phyloP scores from a whole-genome alignment of 1,139 yeast genomes.

The Meyerozyma elateridarum region DNA sequence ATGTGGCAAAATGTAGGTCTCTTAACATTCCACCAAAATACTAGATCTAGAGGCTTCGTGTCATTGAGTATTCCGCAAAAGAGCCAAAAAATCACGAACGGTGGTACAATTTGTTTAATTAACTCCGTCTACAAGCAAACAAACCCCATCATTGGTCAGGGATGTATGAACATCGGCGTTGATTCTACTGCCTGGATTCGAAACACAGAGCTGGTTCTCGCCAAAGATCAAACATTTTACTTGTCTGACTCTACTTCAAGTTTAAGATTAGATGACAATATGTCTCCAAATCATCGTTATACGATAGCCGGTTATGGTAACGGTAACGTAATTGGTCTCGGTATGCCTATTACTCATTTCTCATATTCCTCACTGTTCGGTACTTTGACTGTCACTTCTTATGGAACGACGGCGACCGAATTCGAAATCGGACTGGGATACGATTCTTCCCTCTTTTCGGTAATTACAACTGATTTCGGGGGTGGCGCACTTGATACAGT shows the following conservation, averaged over 20 bases:
- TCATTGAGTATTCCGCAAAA: slow-evolving; percentile 17
- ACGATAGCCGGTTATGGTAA: slow-evolving; percentile 29
- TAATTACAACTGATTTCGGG: slow-evolving; percentile 11
- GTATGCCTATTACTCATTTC: slow-evolving; percentile 13
- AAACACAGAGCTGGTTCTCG: slow-evolving; percentile 14
- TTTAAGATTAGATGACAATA: slow-evolving; percentile 17
- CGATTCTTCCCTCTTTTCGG: slow-evolving; percentile 7
- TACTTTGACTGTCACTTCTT: slow-evolving; percentile 16
- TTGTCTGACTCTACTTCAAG: slow-evolving; percentile 17
- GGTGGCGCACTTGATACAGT: slow-evolving; percentile 5
- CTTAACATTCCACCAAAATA: slow-evolving; percentile 19
- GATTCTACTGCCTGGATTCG: slow-evolving; percentile 19
- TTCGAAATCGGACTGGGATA: slow-evolving; percentile 23
- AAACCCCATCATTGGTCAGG: slow-evolving; percentile 21
- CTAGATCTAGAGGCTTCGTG: slow-evolving; percentile 17
- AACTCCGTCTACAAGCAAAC: slow-evolving; percentile 22
- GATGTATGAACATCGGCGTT: slow-evolving; percentile 23
- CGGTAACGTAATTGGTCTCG: slow-evolving; percentile 25
- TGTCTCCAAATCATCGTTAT: slow-evolving; percentile 16
- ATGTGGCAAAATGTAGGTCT: slow-evolving; percentile 26
- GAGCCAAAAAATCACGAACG: slow-evolving; percentile 18
- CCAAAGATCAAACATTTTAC: slow-evolving; percentile 20
- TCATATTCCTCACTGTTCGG: slow-evolving; percentile 13
- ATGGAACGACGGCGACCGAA: slow-evolving; percentile 14
- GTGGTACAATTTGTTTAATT: slow-evolving; percentile 28